Percentiles rank a stretch among this genome's conserved stretches.
Conservation (phyloP, 257 asterid species). For the Mitragyna speciosa region DNA sequence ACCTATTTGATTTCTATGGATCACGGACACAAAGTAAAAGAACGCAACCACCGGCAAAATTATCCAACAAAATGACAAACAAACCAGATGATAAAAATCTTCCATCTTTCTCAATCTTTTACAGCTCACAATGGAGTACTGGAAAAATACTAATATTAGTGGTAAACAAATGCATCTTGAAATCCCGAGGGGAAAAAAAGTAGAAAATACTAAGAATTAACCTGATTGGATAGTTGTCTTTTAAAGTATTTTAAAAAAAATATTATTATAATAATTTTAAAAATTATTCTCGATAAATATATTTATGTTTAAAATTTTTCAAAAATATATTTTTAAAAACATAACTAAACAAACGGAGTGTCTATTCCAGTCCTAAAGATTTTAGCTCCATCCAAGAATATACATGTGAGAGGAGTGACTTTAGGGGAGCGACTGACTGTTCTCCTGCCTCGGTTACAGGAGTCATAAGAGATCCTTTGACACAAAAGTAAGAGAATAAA, state of each 20-base stretch:
- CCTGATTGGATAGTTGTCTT: too few relatives aligned
- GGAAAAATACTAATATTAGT: too few relatives aligned
- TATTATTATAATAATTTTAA: too few relatives aligned
- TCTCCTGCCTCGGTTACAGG: conserved; percentile 21
- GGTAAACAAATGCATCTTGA: not conserved
- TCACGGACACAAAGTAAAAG: not conserved
- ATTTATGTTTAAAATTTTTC: too few relatives aligned
- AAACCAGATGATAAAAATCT: not conserved
- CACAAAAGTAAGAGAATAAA: conserved; percentile 26
- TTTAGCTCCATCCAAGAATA: conserved; percentile 2
- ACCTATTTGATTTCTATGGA: not conserved
- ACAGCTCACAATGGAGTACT: not conserved
- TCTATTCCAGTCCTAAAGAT: not conserved
- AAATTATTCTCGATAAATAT: too few relatives aligned
- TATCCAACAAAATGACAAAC: not conserved
- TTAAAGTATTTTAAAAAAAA: too few relatives aligned
- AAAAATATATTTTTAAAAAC: too few relatives aligned
- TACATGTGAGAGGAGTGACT: conserved; percentile 37
- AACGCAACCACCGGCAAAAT: not conserved
- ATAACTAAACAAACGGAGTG: not conserved
- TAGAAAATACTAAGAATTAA: not conserved
- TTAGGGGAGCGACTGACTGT: not conserved
- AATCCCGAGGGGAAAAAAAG: too few relatives aligned
- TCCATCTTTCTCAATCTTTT: not conserved
- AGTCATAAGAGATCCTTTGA: conserved; percentile 32